These are phyloP conservation scores for Pichia sp. DNA, from an alignment of 1,139 yeast genomes.

Conservation along the genomic window DNA sequence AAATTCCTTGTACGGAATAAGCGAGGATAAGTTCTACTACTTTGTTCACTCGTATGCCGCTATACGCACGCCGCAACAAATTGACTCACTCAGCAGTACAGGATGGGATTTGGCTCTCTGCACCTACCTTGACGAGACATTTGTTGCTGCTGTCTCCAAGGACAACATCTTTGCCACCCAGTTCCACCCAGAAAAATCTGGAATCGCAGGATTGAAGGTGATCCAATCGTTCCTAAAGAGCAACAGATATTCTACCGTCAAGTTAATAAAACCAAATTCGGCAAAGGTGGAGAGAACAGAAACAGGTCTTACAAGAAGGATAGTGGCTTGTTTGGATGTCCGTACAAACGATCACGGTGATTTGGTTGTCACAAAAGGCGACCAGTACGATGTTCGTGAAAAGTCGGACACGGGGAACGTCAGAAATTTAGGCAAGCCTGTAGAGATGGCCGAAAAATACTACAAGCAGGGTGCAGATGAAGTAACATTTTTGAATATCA, in stretches of 20 bases:
- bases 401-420: conserved; percentile 53
- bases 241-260: conserved; percentile 27
- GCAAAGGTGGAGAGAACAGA: conserved; percentile 44
- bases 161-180: conserved; percentile 89
- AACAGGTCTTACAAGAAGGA: conserved; percentile 78
- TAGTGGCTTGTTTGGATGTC: conserved; percentile 96
- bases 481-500: conserved; percentile 87
- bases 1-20: conserved; percentile 51
- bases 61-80: conserved; percentile 38
- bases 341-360: conserved; percentile 92
- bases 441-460: conserved; percentile 84
- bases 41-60: conserved; percentile 95
- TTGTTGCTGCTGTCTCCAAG: conserved; percentile 76
- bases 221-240: conserved; percentile 68
- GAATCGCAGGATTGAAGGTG: conserved; percentile 78
- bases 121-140: conserved; percentile 72
- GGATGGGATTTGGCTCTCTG: conserved; percentile 83
- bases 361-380: conserved; percentile 95
- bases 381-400: conserved; percentile 94
- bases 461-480: conserved; percentile 96
- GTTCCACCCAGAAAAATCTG: conserved; percentile 97
- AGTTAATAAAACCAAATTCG: background rate
- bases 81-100: conserved; percentile 30
- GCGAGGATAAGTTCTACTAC: conserved; percentile 69
- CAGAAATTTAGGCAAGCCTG: conserved; percentile 93